A percentile compares a stretch with the other conserved stretches of the same genome.
These are phyloP conservation scores for Amanita pseudoporphyria DNA, from an alignment of 768 basidiomycete genomes.

Conservation along the genomic window DNA sequence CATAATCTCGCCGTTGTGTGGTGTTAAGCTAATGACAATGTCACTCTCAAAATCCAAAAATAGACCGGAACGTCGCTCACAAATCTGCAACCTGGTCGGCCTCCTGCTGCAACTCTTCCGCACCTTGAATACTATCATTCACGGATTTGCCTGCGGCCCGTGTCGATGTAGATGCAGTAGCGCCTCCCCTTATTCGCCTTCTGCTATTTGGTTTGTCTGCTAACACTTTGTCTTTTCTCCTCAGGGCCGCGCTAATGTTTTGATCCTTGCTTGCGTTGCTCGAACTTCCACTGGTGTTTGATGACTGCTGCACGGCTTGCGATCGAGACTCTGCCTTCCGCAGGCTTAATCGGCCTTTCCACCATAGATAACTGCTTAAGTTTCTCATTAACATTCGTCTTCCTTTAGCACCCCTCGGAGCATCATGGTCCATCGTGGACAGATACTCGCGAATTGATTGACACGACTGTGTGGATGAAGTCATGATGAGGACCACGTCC, in stretches of 20 bases:
- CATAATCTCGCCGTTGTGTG: slow-evolving; percentile 12
- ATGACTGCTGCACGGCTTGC: background rate
- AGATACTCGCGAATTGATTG: slow-evolving; percentile 74
- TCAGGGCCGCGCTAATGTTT: slow-evolving; percentile 62
- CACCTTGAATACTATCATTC: slow-evolving; percentile 11
- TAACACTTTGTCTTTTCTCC: slow-evolving; percentile 62
- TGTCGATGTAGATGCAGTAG: slow-evolving; percentile 22
- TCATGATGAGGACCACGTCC: slow-evolving; percentile 84
- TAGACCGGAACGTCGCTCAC: background rate
- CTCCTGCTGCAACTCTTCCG: slow-evolving; percentile 27
- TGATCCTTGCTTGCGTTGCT: slow-evolving; percentile 20
- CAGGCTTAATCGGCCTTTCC: slow-evolving; percentile 54
- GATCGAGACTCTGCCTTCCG: slow-evolving; percentile 19
- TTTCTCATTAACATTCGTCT: slow-evolving; percentile 73
- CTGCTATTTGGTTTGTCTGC: slow-evolving; percentile 53
- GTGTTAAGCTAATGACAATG: slow-evolving; percentile 21
- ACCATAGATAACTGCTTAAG: slow-evolving; percentile 64
- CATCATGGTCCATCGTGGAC: slow-evolving; percentile 46
- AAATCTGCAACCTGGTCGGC: slow-evolving; percentile 18
- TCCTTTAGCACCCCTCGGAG: slow-evolving; percentile 54
- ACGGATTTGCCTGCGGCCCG: slow-evolving; percentile 8
- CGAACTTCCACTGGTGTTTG: slow-evolving; percentile 14
- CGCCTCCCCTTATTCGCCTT: slow-evolving; percentile 72
- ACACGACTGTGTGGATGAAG: slow-evolving; percentile 68
- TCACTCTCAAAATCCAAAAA: background rate